A percentile compares a stretch with the other conserved stretches of the same genome.
These are phyloP conservation scores for Beauveria bassiana DNA, from an alignment of 2,329 filamentous ascomycete species.

Conservation along the genomic window DNA sequence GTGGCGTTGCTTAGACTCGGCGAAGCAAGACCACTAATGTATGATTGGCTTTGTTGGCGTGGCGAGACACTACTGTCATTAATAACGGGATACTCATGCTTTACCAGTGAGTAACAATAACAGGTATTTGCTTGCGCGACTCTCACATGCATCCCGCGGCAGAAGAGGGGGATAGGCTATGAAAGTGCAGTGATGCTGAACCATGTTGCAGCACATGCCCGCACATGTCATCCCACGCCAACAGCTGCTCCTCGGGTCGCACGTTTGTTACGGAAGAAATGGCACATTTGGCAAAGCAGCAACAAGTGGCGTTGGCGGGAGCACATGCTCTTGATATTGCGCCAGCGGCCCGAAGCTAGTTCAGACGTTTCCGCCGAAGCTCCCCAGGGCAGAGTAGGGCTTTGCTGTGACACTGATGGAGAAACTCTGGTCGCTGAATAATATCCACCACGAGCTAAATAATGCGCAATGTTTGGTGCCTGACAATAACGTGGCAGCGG, in stretches of 20 bases:
- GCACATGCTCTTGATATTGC: not conserved
- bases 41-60: too few species aligned
- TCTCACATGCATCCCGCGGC: slow-evolving; percentile 1
- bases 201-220: not conserved
- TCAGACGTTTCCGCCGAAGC: not conserved
- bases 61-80: not conserved
- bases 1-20: too few species aligned
- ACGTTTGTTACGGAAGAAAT: not conserved
- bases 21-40: too few species aligned
- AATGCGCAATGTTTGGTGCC: not conserved
- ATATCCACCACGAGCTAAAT: not conserved
- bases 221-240: not conserved
- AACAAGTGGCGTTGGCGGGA: not conserved
- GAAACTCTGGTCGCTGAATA: not conserved
- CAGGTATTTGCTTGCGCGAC: not conserved
- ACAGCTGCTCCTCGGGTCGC: not conserved
- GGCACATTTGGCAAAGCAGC: not conserved
- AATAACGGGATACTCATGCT: not conserved
- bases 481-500: slow-evolving; percentile 11
- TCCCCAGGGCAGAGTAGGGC: not conserved
- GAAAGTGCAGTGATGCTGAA: not conserved
- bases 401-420: not conserved
- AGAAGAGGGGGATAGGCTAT: not conserved
- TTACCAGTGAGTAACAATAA: too few species aligned
- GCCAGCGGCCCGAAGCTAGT: not conserved